A percentile compares a stretch with the other conserved stretches of the same genome.
These are phyloP conservation scores for Acorus gramineus DNA, from an alignment of 106 monocot species.

Conservation along the genomic window DNA sequence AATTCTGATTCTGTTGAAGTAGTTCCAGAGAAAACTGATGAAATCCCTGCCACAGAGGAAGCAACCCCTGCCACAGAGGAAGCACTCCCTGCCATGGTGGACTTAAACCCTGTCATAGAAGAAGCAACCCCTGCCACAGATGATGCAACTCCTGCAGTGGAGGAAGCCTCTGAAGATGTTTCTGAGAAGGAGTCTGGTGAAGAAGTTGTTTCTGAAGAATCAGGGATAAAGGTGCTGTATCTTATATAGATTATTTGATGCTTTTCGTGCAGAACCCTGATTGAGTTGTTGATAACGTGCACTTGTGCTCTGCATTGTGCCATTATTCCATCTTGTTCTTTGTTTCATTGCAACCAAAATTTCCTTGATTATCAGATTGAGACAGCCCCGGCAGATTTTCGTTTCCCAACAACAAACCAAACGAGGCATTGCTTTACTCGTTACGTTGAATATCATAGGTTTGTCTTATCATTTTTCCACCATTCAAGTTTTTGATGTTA, in stretches of 20 bases:
- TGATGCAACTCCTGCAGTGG: slow-evolving; percentile 21
- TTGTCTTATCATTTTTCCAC: not conserved
- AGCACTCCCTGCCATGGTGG: not conserved
- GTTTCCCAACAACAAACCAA: slow-evolving; percentile 97
- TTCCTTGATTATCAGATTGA: slow-evolving; percentile 46
- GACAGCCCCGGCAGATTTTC: slow-evolving; percentile 96
- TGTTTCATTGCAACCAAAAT: not conserved
- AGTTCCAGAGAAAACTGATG: slow-evolving; percentile 1
- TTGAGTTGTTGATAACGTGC: too few relatives aligned
- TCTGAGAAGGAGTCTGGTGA: slow-evolving; percentile 26
- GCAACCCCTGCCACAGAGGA: slow-evolving; percentile 9
- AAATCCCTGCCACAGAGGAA: slow-evolving; percentile 8
- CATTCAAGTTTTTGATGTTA: too few relatives aligned
- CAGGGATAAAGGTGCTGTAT: slow-evolving; percentile 68
- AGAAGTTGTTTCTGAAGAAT: slow-evolving; percentile 40
- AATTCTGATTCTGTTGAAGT: slow-evolving; percentile 14
- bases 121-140: not conserved
- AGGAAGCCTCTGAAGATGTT: slow-evolving; percentile 28
- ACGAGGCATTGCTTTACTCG: slow-evolving; percentile 98
- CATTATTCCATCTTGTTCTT: too few relatives aligned
- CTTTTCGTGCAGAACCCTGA: too few relatives aligned
- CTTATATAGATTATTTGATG: not conserved
- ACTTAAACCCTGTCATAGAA: slow-evolving; percentile 11
- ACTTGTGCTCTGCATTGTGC: too few relatives aligned
- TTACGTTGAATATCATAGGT: slow-evolving; percentile 94